Evolutionary conservation across 371 early-diverging fungal species (phyloP), one percentile per base, ranked within the genome.

Genomic region (Coemansia sp.): DNA sequence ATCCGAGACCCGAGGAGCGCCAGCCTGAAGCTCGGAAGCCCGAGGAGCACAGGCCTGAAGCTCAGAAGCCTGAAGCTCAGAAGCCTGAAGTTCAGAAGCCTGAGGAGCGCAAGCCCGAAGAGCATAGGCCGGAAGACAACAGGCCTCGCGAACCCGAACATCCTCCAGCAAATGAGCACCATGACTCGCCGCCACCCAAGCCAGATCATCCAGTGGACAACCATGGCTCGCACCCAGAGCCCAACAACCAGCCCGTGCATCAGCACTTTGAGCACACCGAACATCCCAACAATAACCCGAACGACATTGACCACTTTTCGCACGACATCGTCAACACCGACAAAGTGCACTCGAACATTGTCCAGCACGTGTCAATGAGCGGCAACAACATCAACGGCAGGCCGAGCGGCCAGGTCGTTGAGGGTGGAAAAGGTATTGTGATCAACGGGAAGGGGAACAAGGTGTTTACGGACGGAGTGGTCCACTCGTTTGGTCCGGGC

Each of bases 261-360:
- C 39, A 49, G 41, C 75, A 75, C 42, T 40, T 71, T 49, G 72
- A 75, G 45, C 66, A 63, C 4, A 40, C 62, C 6, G 71, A 71
- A 49, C 70, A 70, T 35, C 66, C 66, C 1, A 62, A 58, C 7
- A 63, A 57, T 26, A 66, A 75, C 43, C 75, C 70, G 12, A 63
- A 57, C 66, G 66, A 66, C 36, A 31, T 75, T 36, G 66, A 71
- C 5, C 55, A 36, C 16, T 4, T 63, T 10, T 61, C 55, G 1
- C 71, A 70, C 0, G 67, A 71, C 9, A 36, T 71, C 26, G 58
- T 75, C 41, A 71, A 75, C 40, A 72, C 61, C 42, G 38, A 58
- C 40, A 60, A 63, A 11, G 59, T 71, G 5, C 75, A 75, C 36
- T 41, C 66, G 1, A 71, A 61, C 40, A 40, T 66, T 33, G 48